A percentile compares a stretch with the other conserved stretches of the same genome.
Conservation (phyloP, 2,329 filamentous ascomycete species). For the Sporothrix inflata region DNA sequence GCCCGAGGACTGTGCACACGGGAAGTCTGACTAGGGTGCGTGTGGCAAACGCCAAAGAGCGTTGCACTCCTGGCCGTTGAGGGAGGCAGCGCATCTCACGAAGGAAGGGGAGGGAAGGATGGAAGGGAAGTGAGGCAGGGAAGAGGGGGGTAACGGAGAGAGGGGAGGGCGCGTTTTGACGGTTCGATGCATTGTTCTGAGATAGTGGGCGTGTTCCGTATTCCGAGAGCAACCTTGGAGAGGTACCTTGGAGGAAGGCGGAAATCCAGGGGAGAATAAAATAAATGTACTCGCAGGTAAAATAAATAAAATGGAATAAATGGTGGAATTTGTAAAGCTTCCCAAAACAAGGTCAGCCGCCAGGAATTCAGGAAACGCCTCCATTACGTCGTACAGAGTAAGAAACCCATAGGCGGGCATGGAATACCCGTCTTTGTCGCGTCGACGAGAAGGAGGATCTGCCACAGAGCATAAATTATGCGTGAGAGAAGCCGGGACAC, state of each 20-base stretch:
- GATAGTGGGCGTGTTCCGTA: constrained; percentile 21
- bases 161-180: background rate
- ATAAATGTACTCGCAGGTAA: background rate
- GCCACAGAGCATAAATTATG: constrained; percentile 13
- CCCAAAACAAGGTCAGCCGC: background rate
- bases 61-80: constrained; percentile 16
- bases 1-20: constrained; percentile 27
- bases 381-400: background rate
- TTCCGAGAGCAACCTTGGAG: constrained; percentile 16
- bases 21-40: constrained; percentile 20
- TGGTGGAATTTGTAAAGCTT: background rate
- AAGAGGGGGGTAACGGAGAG: background rate
- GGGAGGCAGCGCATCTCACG: constrained; percentile 14
- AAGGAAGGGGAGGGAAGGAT: background rate
- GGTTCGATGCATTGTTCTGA: constrained; percentile 8
- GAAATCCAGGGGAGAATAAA: background rate
- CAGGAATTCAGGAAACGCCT: background rate
- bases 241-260: background rate
- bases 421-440: background rate
- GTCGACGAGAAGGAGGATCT: background rate
- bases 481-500: background rate
- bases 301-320: background rate
- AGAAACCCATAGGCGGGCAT: background rate
- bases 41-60: background rate
- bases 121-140: background rate